A percentile compares a stretch with the other conserved stretches of the same genome.
Evolutionary conservation across 139 green algal genomes (phyloP).

Genomic region (Microglena sp.): DNA sequence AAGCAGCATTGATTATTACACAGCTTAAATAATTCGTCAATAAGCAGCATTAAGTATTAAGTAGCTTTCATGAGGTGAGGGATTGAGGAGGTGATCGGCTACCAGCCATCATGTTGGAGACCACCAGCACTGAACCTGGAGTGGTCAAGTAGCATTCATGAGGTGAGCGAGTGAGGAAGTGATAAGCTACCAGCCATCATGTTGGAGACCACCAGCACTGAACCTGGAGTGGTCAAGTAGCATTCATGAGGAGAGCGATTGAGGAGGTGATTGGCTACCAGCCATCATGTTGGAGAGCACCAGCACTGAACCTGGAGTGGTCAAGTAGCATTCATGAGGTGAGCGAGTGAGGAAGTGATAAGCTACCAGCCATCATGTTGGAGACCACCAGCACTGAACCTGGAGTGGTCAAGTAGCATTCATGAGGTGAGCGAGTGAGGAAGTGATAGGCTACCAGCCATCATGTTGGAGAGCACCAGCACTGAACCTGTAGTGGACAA

Average conservation of each 20-base stretch:
- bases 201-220: constrained; percentile 61
- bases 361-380: constrained; percentile 58
- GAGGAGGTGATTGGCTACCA: constrained; percentile 49
- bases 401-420: too few relatives aligned
- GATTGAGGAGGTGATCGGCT: constrained; percentile 39
- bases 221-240: too few relatives aligned
- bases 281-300: constrained; percentile 58
- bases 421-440: background rate
- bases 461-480: constrained; percentile 52
- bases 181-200: constrained; percentile 54
- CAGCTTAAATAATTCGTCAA: too few relatives aligned
- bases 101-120: constrained; percentile 60
- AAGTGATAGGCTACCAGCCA: constrained; percentile 63
- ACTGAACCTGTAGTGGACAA: constrained; percentile 59
- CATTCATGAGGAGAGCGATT: background rate
- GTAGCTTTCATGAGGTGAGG: background rate
- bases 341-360: constrained; percentile 35
- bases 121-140: constrained; percentile 58
- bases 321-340: too few relatives aligned
- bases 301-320: constrained; percentile 63
- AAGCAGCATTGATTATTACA: too few relatives aligned
- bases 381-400: constrained; percentile 56
- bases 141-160: background rate
- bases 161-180: constrained; percentile 19
- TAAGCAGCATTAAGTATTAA: too few relatives aligned